phyloP scores from a whole-genome alignment of 2,329 filamentous ascomycete genomes.

The Penicillium sp. region DNA sequence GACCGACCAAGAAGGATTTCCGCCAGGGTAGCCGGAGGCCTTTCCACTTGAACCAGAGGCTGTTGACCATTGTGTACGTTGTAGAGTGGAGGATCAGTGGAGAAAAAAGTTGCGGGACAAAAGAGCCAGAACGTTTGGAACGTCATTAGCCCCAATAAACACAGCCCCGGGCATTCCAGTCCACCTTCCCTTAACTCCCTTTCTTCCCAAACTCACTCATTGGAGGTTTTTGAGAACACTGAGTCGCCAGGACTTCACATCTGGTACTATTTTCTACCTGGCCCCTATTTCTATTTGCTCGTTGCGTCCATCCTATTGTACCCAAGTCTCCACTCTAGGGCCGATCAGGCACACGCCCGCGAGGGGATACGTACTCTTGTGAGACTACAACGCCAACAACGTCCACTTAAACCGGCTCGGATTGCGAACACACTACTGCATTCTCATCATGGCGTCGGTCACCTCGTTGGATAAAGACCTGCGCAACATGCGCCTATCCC shows the following conservation, averaged over 20 bases:
- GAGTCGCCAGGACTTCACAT: background rate
- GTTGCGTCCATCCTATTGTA: slow-evolving; percentile 12
- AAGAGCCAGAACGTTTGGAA: slow-evolving; percentile 15
- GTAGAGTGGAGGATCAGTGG: slow-evolving; percentile 9
- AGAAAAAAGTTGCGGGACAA: slow-evolving; percentile 12
- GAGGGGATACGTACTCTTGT: slow-evolving; percentile 17
- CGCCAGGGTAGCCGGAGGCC: slow-evolving; percentile 63
- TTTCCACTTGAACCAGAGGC: slow-evolving; percentile 65
- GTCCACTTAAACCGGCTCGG: background rate
- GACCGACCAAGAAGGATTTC: slow-evolving; percentile 59
- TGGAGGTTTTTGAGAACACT: background rate
- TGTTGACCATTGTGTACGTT: slow-evolving; percentile 40
- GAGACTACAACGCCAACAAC: background rate
- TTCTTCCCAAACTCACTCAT: background rate
- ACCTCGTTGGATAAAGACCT: slow-evolving; percentile 92
- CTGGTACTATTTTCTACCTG: background rate
- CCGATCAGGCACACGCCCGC: slow-evolving; percentile 21
- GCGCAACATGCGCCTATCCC: slow-evolving; percentile 85
- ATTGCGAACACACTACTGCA: background rate
- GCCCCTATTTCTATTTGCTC: background rate
- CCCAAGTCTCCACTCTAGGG: slow-evolving; percentile 21
- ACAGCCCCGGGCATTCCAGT: slow-evolving; percentile 23
- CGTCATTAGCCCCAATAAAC: slow-evolving; percentile 29
- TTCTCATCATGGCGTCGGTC: slow-evolving; percentile 79
- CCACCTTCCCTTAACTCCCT: slow-evolving; percentile 6